Conservation (phyloP, 345 rosid genomes). For the Moricandia arvensis region DNA sequence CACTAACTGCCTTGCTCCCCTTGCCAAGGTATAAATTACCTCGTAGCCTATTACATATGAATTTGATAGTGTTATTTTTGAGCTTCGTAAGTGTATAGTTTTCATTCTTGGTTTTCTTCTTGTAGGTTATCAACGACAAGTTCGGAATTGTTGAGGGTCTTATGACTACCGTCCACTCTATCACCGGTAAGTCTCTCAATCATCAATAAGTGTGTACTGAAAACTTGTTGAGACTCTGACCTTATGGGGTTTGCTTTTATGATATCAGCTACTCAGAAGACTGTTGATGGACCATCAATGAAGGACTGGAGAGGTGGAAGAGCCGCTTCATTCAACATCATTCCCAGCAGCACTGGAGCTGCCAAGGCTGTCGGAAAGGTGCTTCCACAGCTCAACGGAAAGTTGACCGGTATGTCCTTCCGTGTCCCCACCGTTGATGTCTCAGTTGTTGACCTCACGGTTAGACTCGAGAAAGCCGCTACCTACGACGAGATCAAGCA, state of each 20-base stretch:
- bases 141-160: constrained; percentile 96
- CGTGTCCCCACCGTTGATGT: constrained; percentile 92
- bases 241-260: neutral
- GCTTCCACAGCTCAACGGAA: constrained; percentile 70
- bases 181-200: constrained; percentile 52
- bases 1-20: constrained; percentile 93
- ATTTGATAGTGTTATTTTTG: too few species aligned
- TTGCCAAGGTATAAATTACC: constrained; percentile 62
- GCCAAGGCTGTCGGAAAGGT: constrained; percentile 97
- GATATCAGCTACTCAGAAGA: constrained; percentile 73
- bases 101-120: too few species aligned
- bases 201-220: neutral
- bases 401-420: constrained; percentile 90
- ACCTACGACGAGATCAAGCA: constrained; percentile 69
- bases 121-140: constrained; percentile 73
- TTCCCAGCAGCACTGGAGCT: constrained; percentile 93
- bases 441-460: constrained; percentile 91
- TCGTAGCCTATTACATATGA: neutral
- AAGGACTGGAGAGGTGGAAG: constrained; percentile 99
- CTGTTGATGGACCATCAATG: constrained; percentile 89
- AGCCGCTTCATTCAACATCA: constrained; percentile 93
- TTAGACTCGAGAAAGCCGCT: constrained; percentile 68
- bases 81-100: too few species aligned
- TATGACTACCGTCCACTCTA: constrained; percentile 88
- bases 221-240: neutral